Evolutionary conservation across 768 basidiomycete genomes (phyloP), one percentile per base, ranked within the genome.

Genomic region (Naganishia vaughanmartiniae): DNA sequence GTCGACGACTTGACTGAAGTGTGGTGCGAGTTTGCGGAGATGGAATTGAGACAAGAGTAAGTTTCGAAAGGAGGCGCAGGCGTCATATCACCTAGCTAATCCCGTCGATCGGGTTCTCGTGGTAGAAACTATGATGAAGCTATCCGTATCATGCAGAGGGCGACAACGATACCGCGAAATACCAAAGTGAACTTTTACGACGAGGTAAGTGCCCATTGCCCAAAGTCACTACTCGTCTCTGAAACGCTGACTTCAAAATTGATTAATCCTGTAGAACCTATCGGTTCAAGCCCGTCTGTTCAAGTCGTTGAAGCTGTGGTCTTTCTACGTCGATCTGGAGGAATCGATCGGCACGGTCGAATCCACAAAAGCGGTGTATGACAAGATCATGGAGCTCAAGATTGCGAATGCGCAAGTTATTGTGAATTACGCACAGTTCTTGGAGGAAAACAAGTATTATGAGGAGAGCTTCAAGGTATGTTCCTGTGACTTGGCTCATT

Each of bases 1-100:
- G 94, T 99, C 12, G 95, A 99, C 78, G 96, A 99, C 76, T 85
- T 99, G 28, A 96, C 96, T 0, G 96, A 98, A 80, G 87, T 97
- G 17, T 99, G 96, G 96, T 97, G 94, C 76, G 96, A 98, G 82
- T 98, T 96, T 95, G 88, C 96, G 9, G 96, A 99, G 82, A 88
- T 98, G 89, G 96, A 99, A 80, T 85, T 98, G 60, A 88, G 95
- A 53, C 89, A 93, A 60, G 94, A 95, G 94, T 94, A 83, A 76
- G 91, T 85, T 6, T 15, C 2, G 15, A 15, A 42, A 2, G 7
- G 17, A 42, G 14, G 14, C 9, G 17, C 42, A 15, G 42, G 15
- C 42, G 42, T 42, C 10, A 36, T 42, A 15, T 7, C 17, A 42
- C 2, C 42, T 15, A 42, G 48, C 9, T 63, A 31, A 28, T 21